A percentile compares a stretch with the other conserved stretches of the same genome.
Conservation (phyloP, 768 basidiomycete species). For the Serendipita sp. region DNA sequence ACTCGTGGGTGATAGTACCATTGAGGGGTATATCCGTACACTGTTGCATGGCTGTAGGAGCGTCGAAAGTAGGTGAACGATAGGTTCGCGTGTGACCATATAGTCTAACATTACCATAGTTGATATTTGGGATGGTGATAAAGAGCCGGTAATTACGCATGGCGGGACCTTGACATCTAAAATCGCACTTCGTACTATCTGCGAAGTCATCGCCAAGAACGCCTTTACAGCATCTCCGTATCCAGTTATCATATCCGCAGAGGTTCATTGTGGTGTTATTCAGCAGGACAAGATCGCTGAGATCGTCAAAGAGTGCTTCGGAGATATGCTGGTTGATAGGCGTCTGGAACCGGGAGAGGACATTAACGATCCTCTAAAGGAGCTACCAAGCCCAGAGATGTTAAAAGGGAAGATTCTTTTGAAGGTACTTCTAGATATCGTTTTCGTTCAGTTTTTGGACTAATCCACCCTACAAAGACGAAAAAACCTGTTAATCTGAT, state of each 20-base stretch:
- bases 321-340: conserved; percentile 33
- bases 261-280: conserved; percentile 64
- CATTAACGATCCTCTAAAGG: conserved; percentile 25
- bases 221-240: conserved; percentile 83
- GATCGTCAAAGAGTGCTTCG: conserved; percentile 55
- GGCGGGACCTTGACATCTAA: conserved; percentile 79
- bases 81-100: neutral
- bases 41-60: conserved; percentile 81
- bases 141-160: conserved; percentile 74
- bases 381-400: conserved; percentile 71
- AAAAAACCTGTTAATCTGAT: conserved; percentile 53
- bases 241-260: conserved; percentile 84
- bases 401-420: conserved; percentile 65
- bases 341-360: conserved; percentile 29
- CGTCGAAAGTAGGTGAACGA: conserved; percentile 57
- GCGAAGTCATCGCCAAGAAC: conserved; percentile 72
- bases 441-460: neutral
- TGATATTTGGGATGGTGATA: conserved; percentile 81
- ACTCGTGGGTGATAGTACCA: conserved; percentile 27
- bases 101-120: conserved; percentile 30
- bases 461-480: conserved; percentile 28
- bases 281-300: conserved; percentile 68
- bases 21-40: conserved; percentile 74
- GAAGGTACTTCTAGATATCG: conserved; percentile 36
- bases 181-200: conserved; percentile 64